Evolutionary conservation across 2,329 filamentous ascomycete species (phyloP), one percentile per base, ranked within the genome.

Genomic region (Metarhizium robertsii): DNA sequence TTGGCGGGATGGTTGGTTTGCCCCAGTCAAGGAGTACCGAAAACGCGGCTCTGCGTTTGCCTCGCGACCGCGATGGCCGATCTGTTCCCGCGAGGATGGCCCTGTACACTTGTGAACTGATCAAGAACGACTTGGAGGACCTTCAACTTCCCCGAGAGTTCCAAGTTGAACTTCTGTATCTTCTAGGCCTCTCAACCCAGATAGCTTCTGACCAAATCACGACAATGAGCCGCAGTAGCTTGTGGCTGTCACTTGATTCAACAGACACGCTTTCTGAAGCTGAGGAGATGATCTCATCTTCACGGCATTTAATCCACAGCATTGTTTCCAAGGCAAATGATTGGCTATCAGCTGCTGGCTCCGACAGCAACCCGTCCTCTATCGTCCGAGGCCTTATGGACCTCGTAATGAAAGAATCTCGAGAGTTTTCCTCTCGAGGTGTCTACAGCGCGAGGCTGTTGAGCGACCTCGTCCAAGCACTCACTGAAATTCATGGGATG

Each of bases 21-120:
- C 66, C 72, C 38, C 18, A 25, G 7, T 18, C 38, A 34, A 25
- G 5, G n/a, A 30, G 13, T 42, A 30, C 32, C 20, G 10, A 43
- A 10, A 18, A 20, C 16, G 11, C 32, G n/a, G 13, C 18, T n/a
- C 7, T 18, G 16, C 52, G 20, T 25, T 60, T 79, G 16, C 66
- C 73, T 36, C 77, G 86, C 47, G 91, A 96, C 65, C 74, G 79
- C 4, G 80, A 81, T 60, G 88, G 88, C 0, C 81, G 85, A 36
- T 90, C 90, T 2, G 75, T 88, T 54, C 83, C 90, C 1, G 81
- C 89, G 14, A 80, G 92, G 55, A 88, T 95, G 73, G 83, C 86
- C 1, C 76, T 86, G 51, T 96, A 91, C 66, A 79, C 83, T 0
- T 75, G 77, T 6, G 78, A 78, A 51, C 66, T 94, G 0, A 66